Base-by-base conservation (phyloP, 768 basidiomycete species). In the Suillus hirtellus region DNA sequence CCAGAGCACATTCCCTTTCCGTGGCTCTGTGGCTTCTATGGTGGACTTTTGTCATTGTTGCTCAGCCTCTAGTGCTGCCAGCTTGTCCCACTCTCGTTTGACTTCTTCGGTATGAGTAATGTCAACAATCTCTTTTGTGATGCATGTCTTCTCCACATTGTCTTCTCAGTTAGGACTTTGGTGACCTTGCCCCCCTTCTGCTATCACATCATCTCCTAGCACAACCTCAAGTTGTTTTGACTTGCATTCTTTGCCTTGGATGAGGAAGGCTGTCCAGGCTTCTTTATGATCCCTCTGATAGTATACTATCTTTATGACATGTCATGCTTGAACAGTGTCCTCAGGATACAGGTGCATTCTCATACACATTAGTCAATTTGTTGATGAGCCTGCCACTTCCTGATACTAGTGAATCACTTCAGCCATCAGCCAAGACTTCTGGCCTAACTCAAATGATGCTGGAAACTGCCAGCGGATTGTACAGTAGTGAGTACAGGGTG, bases 21-120 rank as follows among this genome's bases (percentile, higher is more conserved):
- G 71, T 71, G 24, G 73, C 74, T 76, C 74, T 53, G 71, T 71
- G 24, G 73, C 74, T 37, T 71, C 66, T 49, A 63, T 66, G 35
- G 54, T 49, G 44, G 70, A 71, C 2, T 65, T 65, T 52, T 73
- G 71, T 44, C 67, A 69, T 49, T 76, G 59, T 46, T 75, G 68
- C 47, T 77, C 70, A 38, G 66, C 68, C 35, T 73, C 72, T 63
- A 74, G 65, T 17, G 72, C 73, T 27, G 69, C 69, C 27, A 72
- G 72, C 38, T 67, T 73, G 62, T 75, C 75, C 40, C 56, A 73
- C 49, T 76, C 75, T 14, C 31, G 8, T 52, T 34, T 68, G 50
- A 76, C 59, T 59, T 72, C 70, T 31, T 70, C 72, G 5, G 62
- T 65, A 14, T 77, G 75, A 31, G 75, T 68, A 1, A 60, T 62